A percentile compares a stretch with the other conserved stretches of the same genome.
phyloP scores from a whole-genome alignment of 495 filamentous ascomycete species.

The Talaromyces stipitatus region DNA sequence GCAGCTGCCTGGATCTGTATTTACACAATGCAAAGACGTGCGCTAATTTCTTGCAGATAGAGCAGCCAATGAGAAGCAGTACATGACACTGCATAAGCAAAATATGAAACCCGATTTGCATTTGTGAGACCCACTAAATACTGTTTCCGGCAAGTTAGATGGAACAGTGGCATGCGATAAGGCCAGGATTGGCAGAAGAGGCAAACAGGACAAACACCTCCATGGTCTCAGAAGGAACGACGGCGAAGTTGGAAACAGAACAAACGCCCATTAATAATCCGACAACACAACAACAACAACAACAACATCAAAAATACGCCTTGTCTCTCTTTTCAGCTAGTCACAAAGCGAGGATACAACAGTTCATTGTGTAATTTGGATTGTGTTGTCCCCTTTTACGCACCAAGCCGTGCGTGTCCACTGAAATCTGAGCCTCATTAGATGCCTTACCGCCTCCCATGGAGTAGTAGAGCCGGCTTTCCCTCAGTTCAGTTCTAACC shows the following conservation, averaged over 20 bases:
- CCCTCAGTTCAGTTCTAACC: not conserved
- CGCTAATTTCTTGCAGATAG: not conserved
- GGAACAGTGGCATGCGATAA: not conserved
- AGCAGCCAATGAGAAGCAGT: not conserved
- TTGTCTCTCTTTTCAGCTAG: not conserved
- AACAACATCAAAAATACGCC: not conserved
- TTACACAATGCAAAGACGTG: not conserved
- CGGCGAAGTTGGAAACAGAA: not conserved
- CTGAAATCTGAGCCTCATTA: not conserved
- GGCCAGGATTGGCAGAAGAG: not conserved
- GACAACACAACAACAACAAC: not conserved
- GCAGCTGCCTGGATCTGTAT: too few species aligned
- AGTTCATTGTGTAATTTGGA: not conserved
- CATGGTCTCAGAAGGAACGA: not conserved
- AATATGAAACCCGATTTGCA: not conserved
- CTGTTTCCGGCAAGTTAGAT: not conserved
- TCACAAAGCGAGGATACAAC: not conserved
- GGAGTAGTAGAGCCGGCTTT: not conserved
- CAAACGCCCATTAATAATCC: not conserved
- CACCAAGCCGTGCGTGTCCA: not conserved
- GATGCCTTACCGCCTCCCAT: constrained; percentile 3
- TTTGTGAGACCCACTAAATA: not conserved
- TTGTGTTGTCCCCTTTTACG: not conserved
- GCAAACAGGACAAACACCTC: not conserved
- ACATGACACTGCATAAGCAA: not conserved